Percentiles rank a stretch among this genome's conserved stretches.
Evolutionary conservation across 345 rosid genomes (phyloP).

Genomic region (Sonneratia caseolaris): DNA sequence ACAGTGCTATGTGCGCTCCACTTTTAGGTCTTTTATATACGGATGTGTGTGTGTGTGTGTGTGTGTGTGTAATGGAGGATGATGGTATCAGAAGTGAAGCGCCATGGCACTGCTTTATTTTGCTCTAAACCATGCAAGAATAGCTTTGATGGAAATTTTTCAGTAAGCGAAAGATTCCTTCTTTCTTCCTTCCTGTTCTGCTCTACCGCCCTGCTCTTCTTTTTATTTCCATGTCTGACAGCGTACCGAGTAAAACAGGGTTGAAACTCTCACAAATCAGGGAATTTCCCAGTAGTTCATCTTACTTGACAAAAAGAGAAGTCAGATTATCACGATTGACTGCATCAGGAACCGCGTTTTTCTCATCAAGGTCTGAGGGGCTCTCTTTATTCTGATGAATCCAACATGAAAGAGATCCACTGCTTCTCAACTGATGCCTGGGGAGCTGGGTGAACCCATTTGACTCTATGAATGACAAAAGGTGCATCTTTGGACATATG

Average conservation of each 20-base stretch:
- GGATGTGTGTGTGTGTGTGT: neutral
- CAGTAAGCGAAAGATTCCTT: too few species aligned
- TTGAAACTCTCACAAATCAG: too few species aligned
- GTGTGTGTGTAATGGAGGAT: neutral
- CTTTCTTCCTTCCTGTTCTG: too few species aligned
- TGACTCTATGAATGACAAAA: too few species aligned
- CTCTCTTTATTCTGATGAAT: neutral
- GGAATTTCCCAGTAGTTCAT: too few species aligned
- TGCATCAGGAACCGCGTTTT: too few species aligned
- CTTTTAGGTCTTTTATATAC: constrained; percentile 10
- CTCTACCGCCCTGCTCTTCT: too few species aligned
- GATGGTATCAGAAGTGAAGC: constrained; percentile 24
- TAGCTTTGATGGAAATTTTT: constrained; percentile 6
- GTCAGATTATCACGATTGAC: too few species aligned
- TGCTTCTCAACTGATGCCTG: neutral
- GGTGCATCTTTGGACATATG: too few species aligned
- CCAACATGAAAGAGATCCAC: neutral
- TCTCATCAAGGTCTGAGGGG: too few species aligned
- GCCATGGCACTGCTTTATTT: constrained; percentile 34
- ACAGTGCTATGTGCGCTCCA: constrained; percentile 67
- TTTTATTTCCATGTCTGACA: neutral
- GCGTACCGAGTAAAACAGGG: too few species aligned
- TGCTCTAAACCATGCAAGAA: constrained; percentile 18
- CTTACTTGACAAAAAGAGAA: too few species aligned
- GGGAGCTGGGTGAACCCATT: neutral